These are phyloP conservation scores for Saccharomycopsis phalli DNA, from an alignment of 1,139 yeast genomes.

Conservation along the genomic window DNA sequence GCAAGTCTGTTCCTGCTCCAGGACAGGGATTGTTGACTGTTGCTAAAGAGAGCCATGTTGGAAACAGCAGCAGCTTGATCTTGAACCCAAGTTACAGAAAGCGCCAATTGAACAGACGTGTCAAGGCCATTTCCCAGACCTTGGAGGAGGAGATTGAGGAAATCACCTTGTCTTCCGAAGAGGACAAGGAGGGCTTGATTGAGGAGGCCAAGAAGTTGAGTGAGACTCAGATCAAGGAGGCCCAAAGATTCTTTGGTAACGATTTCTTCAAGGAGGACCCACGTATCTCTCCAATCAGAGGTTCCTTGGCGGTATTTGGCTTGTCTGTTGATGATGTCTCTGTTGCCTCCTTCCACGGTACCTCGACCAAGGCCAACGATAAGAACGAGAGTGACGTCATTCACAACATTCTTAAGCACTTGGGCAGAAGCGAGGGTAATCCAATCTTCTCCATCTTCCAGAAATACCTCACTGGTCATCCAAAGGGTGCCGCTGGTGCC, in stretches of 20 bases:
- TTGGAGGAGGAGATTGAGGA: slow-evolving; percentile 70
- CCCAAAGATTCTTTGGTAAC: slow-evolving; percentile 93
- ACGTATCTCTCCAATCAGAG: slow-evolving; percentile 94
- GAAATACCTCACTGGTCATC: slow-evolving; percentile 98
- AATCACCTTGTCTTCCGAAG: slow-evolving; percentile 51
- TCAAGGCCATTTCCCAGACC: slow-evolving; percentile 74
- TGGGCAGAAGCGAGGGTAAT: slow-evolving; percentile 96
- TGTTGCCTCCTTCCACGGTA: slow-evolving; percentile 99
- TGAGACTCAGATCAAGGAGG: slow-evolving; percentile 74
- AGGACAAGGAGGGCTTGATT: slow-evolving; percentile 42
- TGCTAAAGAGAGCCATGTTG: slow-evolving; percentile 88
- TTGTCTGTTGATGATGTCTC: slow-evolving; percentile 91
- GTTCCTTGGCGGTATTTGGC: slow-evolving; percentile 89
- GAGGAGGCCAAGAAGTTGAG: slow-evolving; percentile 87
- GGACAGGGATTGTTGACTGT: slow-evolving; percentile 98
- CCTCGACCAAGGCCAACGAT: slow-evolving; percentile 96
- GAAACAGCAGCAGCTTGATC: slow-evolving; percentile 53
- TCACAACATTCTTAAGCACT: slow-evolving; percentile 85
- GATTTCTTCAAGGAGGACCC: slow-evolving; percentile 87
- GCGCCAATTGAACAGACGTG: slow-evolving; percentile 79
- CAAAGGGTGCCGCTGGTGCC: slow-evolving; percentile 99
- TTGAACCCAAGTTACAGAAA: slow-evolving; percentile 89
- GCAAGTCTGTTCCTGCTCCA: slow-evolving; percentile 99
- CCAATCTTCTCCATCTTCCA: slow-evolving; percentile 98
- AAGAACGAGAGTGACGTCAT: slow-evolving; percentile 93